Conservation (phyloP, 495 filamentous ascomycete genomes). For the Daldinia caldariorum region DNA sequence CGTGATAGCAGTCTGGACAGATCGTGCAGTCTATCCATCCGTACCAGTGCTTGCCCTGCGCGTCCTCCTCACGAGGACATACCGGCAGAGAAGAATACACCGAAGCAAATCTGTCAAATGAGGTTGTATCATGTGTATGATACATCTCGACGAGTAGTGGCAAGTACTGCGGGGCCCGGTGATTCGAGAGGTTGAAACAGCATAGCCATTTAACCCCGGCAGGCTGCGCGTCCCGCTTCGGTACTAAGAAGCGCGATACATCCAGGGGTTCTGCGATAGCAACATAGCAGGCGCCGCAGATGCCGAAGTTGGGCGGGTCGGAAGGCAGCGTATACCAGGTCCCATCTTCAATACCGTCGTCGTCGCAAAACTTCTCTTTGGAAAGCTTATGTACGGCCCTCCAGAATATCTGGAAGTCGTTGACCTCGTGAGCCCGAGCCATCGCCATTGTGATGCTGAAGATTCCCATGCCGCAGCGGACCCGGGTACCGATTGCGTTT, state of each 20-base stretch:
- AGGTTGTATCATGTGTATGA: conserved; percentile 25
- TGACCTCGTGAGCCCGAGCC: background rate
- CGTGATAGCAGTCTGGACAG: conserved; percentile 53
- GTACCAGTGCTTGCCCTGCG: conserved; percentile 48
- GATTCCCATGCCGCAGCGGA: conserved; percentile 23
- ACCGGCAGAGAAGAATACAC: conserved; percentile 32
- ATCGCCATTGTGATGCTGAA: background rate
- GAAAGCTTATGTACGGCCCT: background rate
- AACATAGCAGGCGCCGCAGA: background rate
- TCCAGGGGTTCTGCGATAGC: background rate
- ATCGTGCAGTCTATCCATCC: conserved; percentile 52
- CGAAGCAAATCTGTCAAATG: conserved; percentile 31
- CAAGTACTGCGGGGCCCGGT: conserved; percentile 25
- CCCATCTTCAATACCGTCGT: background rate
- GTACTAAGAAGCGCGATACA: background rate
- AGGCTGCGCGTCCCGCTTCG: background rate
- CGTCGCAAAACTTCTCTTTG: background rate
- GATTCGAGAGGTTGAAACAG: background rate
- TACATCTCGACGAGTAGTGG: conserved; percentile 37
- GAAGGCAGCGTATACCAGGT: background rate
- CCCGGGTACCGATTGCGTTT: conserved; percentile 7
- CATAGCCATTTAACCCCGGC: background rate
- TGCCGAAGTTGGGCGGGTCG: background rate
- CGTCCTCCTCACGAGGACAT: conserved; percentile 39
- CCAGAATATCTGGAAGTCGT: background rate